Base-by-base conservation (phyloP, 169 alveolate species). In the Cryptosporidium andersoni region DNA sequence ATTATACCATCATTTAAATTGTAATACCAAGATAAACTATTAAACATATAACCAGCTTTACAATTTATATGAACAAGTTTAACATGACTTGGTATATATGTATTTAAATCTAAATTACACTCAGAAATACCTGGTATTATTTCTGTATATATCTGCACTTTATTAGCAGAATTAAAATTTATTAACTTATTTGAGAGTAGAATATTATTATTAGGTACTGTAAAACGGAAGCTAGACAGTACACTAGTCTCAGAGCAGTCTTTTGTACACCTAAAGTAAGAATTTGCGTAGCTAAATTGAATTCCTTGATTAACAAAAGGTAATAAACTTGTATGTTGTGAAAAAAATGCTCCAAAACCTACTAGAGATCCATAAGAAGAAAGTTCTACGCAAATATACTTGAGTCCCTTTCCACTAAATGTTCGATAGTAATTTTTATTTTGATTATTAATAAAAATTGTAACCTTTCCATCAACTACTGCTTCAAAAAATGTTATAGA, bases 331-430 rank as follows among this genome's bases (percentile, higher is more conserved):
- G 60, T 58, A 9, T 43, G 55, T 2, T 58, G 55, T 6, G 64
- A 25, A 58, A 74, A 74, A 49, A 47, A 74, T 12, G 85, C 85
- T 2, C 85, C 85, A 58, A 74, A 74, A 9, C 85, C 85, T 45
- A 74, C 14, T 8, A 74, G 62, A 11, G 53, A 34, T 39, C 85
- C 85, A 42, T 52, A 25, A 74, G 42, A 45, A 49, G 85, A 74
- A 37, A 74, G 40, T 36, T 74, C 85, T 55, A 68, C 74, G 37
- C 85, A 74, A 9, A 74, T 74, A 43, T 74, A 74, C 58, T 74
- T 74, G 62, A 74, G 67, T 4, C 49, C 36, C 25, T 58, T 53
- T 2, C 85, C 85, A 42, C 74, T 58, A 55, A 74, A 74, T 9
- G 85, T 74, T 55, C 68, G 39, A 58, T 74, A 58, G 9, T 43